Evolutionary conservation across 257 asterid species (phyloP), one percentile per base, ranked within the genome.

Genomic region (Solanum pimpinellifolium): DNA sequence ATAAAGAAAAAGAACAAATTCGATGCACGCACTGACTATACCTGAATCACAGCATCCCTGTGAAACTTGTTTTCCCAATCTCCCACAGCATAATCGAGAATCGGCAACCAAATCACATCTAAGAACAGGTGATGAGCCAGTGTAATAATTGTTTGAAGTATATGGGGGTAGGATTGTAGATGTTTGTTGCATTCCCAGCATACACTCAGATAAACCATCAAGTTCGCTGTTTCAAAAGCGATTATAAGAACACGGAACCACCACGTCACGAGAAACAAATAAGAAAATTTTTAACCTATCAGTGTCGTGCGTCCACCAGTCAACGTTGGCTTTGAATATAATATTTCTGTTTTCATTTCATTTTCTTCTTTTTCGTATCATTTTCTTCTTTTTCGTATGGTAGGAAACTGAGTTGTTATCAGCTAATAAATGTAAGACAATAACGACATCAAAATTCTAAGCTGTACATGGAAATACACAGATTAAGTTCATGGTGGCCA

Each of bases 141-240:
- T 27, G 8, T 35, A 35, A 62, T 20, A 23, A 20, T 42, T 77
- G 74, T 87, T 77, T 39, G 85, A 49, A 86, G 77, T 42, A 42
- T 37, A 47, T 81, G 49, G 77, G 77, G 83, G 75, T 72, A 88
- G 73, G 73, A 39, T 59, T 15, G 84, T 69, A 29, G 84, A 44
- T 87, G 83, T 75, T 83, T 69, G 81, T 88, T 87, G 87, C 60
- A 59, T 29, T 59, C 88, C 90, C 52, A 42, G 72, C 31, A 56
- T 47, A 83, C 73, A 62, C 70, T 88, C 87, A 76, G 86, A 72
- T 85, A 21, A 92, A 56, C 73, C 93, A 83, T 88, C 47, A 70
- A 91, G 86, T 87, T 88, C 84, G 56, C 94, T 93, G 86, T 52
- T 86, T 11, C 70, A 70, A 69, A 87, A 35, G 47, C 23, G 59